Base-by-base conservation (phyloP, 495 filamentous ascomycete genomes). In the Parachaetomium inaequale region DNA sequence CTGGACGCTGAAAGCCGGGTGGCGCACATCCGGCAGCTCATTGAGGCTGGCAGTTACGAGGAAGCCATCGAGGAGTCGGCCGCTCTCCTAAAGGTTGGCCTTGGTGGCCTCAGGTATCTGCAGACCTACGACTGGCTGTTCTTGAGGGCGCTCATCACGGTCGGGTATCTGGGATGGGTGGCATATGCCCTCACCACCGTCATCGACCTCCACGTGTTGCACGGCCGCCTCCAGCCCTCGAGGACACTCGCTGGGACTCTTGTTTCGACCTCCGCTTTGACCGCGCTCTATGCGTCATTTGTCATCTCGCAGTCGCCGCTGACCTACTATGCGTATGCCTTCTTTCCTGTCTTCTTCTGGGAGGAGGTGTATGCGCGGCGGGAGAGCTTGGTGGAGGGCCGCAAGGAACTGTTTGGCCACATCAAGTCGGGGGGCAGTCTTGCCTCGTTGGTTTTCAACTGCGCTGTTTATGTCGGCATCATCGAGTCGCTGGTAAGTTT, bases 51-150 rank as follows among this genome's bases (percentile, higher is more conserved):
- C 8, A 74, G 80, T 17, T 88, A 87, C 58, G 84, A 92, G 47
- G 81, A 85, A 62, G 90, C 92, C 1, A 96, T 98, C 67, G 73
- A 80, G 54, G 81, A 88, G 59, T 91, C 89, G 12, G 84, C 86
- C 14, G 84, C 87, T 7, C 76, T 98, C 14, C 88, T 97, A 59
- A 84, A 87, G 59, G 73, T 87, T 19, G 90, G 87, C 6, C 81
- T 98, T 2, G 85, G 91, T 59, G 95, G 95, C 25, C 80, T 99
- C 43, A 84, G 94, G 43, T 99, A 99, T 70, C 82, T 98, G 31
- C 95, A 99, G 72, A 98, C 91, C 0, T 85, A 84, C 63, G 94
- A 99, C 75, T 99, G 95, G 95, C 81, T 98, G n/a, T 98, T 99
- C 77, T 74, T 99, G 36, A 82, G 95, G 54, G 88, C 88, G n/a